Evolutionary conservation across 441 rosid species (phyloP), one percentile per base, ranked within the genome.

Genomic region (Corymbia citriodora): DNA sequence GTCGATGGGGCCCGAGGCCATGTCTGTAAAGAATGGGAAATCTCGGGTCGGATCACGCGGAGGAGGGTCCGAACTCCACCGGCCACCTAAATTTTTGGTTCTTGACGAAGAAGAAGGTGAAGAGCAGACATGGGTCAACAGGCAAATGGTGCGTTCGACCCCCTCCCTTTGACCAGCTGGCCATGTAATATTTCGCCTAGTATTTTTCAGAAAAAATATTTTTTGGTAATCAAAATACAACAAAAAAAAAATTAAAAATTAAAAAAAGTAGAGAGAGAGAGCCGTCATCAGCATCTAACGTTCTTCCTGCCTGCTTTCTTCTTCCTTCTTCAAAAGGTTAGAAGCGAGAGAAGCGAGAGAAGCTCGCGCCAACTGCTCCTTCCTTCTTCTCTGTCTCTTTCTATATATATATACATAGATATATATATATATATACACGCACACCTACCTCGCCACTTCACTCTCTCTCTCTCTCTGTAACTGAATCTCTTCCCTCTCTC

Each of bases 261-360:
- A 40, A 36, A 10, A 9, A 33, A 33, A 33, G 33, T 33, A 31
- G 18, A 33, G 36, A 70, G 0, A 10, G 27, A 7, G 85, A 79
- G 29, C n/a, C 70, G 50, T 52, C 31, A 19, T 7, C 33, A 5
- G 53, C 93, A 92, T 88, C 94, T 91, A 93, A 93, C 93, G 87
- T 90, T 93, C 94, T 89, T 74, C 74, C 18, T 63, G 29, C 55
- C 65, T 10, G 6, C 12, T 40, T 7, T 2, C 16, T 11, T 5
- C 81, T 33, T 70, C 82, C 49, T 72, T 72, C 82, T 6, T 23
- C 10, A 0, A 19, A 31, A 55, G 65, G 59, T 31, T 40, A 40
- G 45, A 40, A 54, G 53, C 29, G 50, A 88, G 11, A 40, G 45
- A 40, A 48, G 53, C 29, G 50, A 88, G 11, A 89, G 81, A 40